A percentile compares a stretch with the other conserved stretches of the same genome.
Evolutionary conservation across 305 asterid species (phyloP).

Genomic region (Ilex paraguariensis): DNA sequence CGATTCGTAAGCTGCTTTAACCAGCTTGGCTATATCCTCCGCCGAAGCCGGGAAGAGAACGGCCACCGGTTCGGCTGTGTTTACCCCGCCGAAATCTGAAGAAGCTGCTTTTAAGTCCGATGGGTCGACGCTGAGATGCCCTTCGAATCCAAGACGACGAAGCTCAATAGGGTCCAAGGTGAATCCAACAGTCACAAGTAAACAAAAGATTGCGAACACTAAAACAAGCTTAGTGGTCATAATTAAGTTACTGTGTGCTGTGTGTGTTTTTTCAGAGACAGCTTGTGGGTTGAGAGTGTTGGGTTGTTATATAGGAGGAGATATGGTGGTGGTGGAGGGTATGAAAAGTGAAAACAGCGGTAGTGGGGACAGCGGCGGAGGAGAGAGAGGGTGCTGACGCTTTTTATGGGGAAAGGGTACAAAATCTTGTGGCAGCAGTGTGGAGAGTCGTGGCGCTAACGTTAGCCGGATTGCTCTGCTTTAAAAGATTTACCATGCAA

Average conservation of each 20-base stretch:
- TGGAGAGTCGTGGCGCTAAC: conserved; percentile 34
- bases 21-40: conserved; percentile 51
- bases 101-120: conserved; percentile 43
- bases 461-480: conserved; percentile 44
- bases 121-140: conserved; percentile 42
- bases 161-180: conserved; percentile 49
- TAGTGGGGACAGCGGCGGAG: background rate
- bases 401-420: background rate
- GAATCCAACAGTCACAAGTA: conserved; percentile 59
- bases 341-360: conserved; percentile 15
- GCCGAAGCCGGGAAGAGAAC: conserved; percentile 53
- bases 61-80: conserved; percentile 43
- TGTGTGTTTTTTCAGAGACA: too few relatives aligned
- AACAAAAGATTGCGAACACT: conserved; percentile 55
- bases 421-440: too few relatives aligned
- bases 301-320: background rate
- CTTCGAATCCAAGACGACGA: conserved; percentile 32
- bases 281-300: background rate
- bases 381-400: too few relatives aligned
- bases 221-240: conserved; percentile 51
- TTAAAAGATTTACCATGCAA: conserved; percentile 40
- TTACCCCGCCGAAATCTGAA: conserved; percentile 49
- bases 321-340: conserved; percentile 3
- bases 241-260: background rate
- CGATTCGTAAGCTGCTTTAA: conserved; percentile 54